Evolutionary conservation across 169 alveolate genomes (phyloP), one percentile per base, ranked within the genome.

Genomic region (Plasmodium gonderi): DNA sequence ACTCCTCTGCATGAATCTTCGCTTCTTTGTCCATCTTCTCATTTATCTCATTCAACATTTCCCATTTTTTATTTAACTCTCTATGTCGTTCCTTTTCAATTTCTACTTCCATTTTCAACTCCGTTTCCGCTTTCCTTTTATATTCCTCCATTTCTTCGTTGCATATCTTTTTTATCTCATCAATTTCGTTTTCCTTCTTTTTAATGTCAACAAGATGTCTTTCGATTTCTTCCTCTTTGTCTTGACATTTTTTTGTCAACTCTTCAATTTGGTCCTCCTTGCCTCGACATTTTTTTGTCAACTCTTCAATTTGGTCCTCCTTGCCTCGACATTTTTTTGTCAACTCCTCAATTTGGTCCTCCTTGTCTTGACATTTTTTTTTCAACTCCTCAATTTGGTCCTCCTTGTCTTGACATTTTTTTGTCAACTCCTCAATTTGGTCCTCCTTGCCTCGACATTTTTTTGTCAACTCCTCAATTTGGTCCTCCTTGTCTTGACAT

Each of bases 191-290:
- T 60, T 51, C 76, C 44, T 79, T 47, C 11, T 54, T 49, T 49
- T 79, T 51, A 31, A 79, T 51, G 2, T 79, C 54, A 31, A 8
- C 47, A 14, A 2, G 14, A 9, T 33, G 40, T n/a, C 17, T 29
- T 36, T 12, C 76, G 12, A 40, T 65, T 26, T 81, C 80, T 44
- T 67, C 72, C 42, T 81, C 82, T 5, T 51, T 74, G 20, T 67
- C 51, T 72, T 69, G 31, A 44, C 91, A 68, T 69, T 29, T 31
- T 12, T 49, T 38, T 44, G 51, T 74, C 60, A 83, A 47, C 7
- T 42, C 82, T 51, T 69, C 91, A 2, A 82, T 14, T 45, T 82
- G 80, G 65, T 80, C 68, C 45, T 60, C 49, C 14, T 65, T 60
- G 29, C 49, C 45, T 67, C 31, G 26, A 47, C 78, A 67, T 65